Evolutionary conservation across 192 early-diverging fungal genomes (phyloP).

Genomic region (Podila verticillata): DNA sequence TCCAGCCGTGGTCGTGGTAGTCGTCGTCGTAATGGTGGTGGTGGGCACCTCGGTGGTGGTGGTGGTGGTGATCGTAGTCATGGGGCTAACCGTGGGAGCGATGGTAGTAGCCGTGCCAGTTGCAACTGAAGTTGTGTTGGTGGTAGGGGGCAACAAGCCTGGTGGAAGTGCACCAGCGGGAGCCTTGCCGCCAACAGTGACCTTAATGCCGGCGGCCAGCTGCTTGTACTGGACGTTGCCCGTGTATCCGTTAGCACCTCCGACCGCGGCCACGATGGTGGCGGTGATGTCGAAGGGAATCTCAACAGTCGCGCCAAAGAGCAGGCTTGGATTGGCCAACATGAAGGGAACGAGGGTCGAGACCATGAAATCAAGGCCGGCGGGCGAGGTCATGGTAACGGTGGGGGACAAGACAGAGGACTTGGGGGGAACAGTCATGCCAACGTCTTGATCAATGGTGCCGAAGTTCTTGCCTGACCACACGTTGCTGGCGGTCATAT

Average conservation of each 20-base stretch:
- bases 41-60: background rate
- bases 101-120: background rate
- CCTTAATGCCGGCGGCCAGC: conserved; percentile 12
- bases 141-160: background rate
- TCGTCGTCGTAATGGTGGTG: background rate
- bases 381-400: conserved; percentile 24
- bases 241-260: conserved; percentile 25
- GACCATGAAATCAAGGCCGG: conserved; percentile 22
- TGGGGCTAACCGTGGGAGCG: background rate
- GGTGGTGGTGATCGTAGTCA: background rate
- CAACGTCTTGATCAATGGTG: conserved; percentile 55
- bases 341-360: conserved; percentile 23
- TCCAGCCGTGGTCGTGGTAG: background rate
- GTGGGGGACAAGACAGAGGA: conserved; percentile 15
- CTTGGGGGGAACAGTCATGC: conserved; percentile 42
- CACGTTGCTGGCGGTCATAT: conserved; percentile 43
- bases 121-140: background rate
- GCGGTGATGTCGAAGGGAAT: conserved; percentile 33
- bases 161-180: background rate
- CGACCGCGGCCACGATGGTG: conserved; percentile 21
- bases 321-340: conserved; percentile 9
- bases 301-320: conserved; percentile 4
- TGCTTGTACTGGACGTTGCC: conserved; percentile 37
- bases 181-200: conserved; percentile 9
- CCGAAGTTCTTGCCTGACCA: conserved; percentile 57